Evolutionary conservation across 2,329 filamentous ascomycete genomes (phyloP).

Genomic region (Orbilia brochopaga): DNA sequence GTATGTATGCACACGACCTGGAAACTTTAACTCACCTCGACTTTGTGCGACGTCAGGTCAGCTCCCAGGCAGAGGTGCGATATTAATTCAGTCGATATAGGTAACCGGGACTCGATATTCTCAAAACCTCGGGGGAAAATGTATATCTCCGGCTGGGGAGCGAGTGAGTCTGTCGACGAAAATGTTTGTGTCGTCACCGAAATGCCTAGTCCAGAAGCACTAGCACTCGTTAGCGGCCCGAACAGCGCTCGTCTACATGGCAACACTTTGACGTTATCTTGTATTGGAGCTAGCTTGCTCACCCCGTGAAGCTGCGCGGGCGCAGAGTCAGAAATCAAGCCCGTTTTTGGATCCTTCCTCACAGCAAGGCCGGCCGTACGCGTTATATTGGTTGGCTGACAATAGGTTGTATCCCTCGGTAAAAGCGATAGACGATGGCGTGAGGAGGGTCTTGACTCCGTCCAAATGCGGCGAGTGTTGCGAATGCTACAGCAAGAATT

Average conservation of each 20-base stretch:
- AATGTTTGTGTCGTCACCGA: not conserved
- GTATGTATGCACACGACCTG: conserved; percentile 26
- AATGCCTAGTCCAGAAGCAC: not conserved
- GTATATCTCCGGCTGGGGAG: not conserved
- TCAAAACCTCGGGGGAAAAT: not conserved
- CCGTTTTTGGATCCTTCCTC: not conserved
- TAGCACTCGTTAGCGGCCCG: not conserved
- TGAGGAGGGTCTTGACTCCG: conserved; percentile 19
- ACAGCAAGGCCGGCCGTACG: not conserved
- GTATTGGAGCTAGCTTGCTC: not conserved
- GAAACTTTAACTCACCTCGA: conserved; percentile 32
- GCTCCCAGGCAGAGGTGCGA: not conserved
- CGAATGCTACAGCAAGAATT: conserved; percentile 6
- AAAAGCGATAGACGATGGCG: conserved; percentile 35
- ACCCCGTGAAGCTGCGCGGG: not conserved
- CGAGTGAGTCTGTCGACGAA: not conserved
- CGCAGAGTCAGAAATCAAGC: not conserved
- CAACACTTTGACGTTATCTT: not conserved
- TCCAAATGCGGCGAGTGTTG: conserved; percentile 20
- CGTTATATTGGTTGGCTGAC: conserved; percentile 14
- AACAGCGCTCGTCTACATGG: not conserved
- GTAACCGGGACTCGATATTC: not conserved
- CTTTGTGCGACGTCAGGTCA: conserved; percentile 22
- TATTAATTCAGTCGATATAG: not conserved
- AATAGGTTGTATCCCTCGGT: conserved; percentile 1